A percentile compares a stretch with the other conserved stretches of the same genome.
Conservation (phyloP, 2,329 filamentous ascomycete species). For the Fonsecaea nubica region DNA sequence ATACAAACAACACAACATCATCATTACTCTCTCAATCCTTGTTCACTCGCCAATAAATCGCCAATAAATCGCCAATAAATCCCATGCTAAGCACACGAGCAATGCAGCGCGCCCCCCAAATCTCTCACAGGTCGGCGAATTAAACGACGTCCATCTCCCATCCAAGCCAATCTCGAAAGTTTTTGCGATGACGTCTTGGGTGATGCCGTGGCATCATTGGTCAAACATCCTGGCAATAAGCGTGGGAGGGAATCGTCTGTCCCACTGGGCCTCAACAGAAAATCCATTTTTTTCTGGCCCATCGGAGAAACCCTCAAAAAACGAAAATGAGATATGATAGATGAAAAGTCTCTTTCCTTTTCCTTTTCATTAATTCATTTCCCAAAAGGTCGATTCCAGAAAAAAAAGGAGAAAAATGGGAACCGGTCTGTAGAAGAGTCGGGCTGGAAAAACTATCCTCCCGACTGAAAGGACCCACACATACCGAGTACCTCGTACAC, state of each 20-base stretch:
- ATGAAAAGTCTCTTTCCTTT: slow-evolving; percentile 5
- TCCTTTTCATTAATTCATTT: background rate
- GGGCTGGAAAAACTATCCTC: background rate
- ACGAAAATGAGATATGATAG: background rate
- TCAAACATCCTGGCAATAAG: background rate
- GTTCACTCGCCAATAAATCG: background rate
- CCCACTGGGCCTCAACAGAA: slow-evolving; percentile 20
- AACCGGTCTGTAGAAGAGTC: background rate
- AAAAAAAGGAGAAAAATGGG: background rate
- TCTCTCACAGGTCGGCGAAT: slow-evolving; percentile 5
- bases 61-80: background rate
- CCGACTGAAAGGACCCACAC: background rate
- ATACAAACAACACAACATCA: too few relatives aligned
- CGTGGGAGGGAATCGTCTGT: slow-evolving; percentile 5
- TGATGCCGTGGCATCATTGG: slow-evolving; percentile 10
- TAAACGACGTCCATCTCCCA: background rate
- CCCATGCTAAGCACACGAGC: background rate
- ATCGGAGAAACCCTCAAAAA: background rate
- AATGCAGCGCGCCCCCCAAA: background rate
- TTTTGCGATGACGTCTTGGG: slow-evolving; percentile 19
- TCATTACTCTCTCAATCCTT: too few relatives aligned
- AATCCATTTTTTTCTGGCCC: background rate
- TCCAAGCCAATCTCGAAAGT: slow-evolving; percentile 7
- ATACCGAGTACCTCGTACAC: background rate
- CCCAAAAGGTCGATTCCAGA: too few relatives aligned